A percentile compares a stretch with the other conserved stretches of the same genome.
Conservation (phyloP, 306 rosid genomes). For the Cicer bijugum region DNA sequence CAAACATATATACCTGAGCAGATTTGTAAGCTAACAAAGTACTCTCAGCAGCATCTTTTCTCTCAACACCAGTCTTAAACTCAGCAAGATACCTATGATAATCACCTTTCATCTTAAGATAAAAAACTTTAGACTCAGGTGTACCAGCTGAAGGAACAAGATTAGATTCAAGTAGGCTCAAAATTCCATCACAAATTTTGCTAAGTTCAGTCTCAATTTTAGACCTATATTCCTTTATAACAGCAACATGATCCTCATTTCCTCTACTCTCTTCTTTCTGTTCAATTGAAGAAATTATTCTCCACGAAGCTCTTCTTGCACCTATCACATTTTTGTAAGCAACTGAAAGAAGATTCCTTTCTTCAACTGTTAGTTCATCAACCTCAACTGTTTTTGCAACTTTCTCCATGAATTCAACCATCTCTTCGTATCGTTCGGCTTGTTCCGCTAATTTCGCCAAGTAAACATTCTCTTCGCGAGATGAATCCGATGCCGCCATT, state of each 20-base stretch:
- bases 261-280: constrained; percentile 97
- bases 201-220: constrained; percentile 87
- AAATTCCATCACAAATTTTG: constrained; percentile 95
- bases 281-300: constrained; percentile 95
- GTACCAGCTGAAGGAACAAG: constrained; percentile 83
- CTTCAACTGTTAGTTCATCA: constrained; percentile 87
- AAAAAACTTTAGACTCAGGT: constrained; percentile 85
- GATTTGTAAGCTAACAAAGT: constrained; percentile 93
- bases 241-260: constrained; percentile 75
- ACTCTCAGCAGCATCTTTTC: constrained; percentile 95
- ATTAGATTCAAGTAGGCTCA: constrained; percentile 81
- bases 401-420: constrained; percentile 98
- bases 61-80: constrained; percentile 81
- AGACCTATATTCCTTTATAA: constrained; percentile 81
- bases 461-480: constrained; percentile 90
- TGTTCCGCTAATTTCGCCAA: constrained; percentile 94
- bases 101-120: constrained; percentile 92
- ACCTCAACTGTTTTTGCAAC: constrained; percentile 82
- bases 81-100: constrained; percentile 53
- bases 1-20: constrained; percentile 69
- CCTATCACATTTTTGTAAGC: constrained; percentile 97
- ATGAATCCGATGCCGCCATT: constrained; percentile 46
- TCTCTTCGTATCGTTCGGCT: constrained; percentile 91
- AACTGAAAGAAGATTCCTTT: constrained; percentile 89
- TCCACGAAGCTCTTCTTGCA: constrained; percentile 97